phyloP scores from a whole-genome alignment of 768 basidiomycete genomes.

The Tulasnella sp. region DNA sequence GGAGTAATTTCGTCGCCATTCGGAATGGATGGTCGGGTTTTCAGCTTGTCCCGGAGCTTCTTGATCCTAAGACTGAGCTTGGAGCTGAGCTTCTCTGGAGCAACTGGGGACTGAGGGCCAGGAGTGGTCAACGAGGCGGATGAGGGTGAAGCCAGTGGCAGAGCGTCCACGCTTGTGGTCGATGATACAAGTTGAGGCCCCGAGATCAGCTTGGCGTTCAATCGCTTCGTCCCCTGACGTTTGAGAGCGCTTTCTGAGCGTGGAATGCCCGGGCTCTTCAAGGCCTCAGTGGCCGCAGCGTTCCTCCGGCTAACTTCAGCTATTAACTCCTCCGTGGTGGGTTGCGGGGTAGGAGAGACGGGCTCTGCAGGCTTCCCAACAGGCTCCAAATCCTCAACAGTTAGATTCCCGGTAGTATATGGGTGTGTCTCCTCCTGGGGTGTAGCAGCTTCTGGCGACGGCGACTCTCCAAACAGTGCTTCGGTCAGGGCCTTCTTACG shows the following conservation, averaged over 20 bases:
- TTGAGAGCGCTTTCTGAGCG: slow-evolving; percentile 43
- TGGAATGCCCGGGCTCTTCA: slow-evolving; percentile 48
- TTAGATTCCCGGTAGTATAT: slow-evolving; percentile 7
- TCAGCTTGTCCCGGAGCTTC: slow-evolving; percentile 61
- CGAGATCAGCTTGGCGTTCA: slow-evolving; percentile 62
- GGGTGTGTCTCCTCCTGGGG: slow-evolving; percentile 10
- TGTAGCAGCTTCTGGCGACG: slow-evolving; percentile 10
- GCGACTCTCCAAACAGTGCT: slow-evolving; percentile 27
- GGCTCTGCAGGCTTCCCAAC: not conserved
- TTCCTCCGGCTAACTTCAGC: slow-evolving; percentile 64
- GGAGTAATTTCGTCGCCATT: slow-evolving; percentile 46
- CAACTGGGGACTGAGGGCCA: slow-evolving; percentile 33
- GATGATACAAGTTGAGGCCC: slow-evolving; percentile 62
- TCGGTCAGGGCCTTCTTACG: slow-evolving; percentile 24
- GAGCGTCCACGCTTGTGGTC: slow-evolving; percentile 62
- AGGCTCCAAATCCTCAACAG: slow-evolving; percentile 19
- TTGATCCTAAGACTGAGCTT: slow-evolving; percentile 72
- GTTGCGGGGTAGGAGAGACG: not conserved
- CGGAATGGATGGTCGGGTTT: slow-evolving; percentile 45
- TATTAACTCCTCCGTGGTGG: slow-evolving; percentile 51
- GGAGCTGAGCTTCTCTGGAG: slow-evolving; percentile 35
- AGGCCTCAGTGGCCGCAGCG: slow-evolving; percentile 60
- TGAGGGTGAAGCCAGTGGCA: slow-evolving; percentile 47
- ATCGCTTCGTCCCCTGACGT: slow-evolving; percentile 47
- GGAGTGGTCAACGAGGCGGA: slow-evolving; percentile 38